Conservation (phyloP, 1,284 basidiomycete genomes). For the Marasmius oreades region DNA sequence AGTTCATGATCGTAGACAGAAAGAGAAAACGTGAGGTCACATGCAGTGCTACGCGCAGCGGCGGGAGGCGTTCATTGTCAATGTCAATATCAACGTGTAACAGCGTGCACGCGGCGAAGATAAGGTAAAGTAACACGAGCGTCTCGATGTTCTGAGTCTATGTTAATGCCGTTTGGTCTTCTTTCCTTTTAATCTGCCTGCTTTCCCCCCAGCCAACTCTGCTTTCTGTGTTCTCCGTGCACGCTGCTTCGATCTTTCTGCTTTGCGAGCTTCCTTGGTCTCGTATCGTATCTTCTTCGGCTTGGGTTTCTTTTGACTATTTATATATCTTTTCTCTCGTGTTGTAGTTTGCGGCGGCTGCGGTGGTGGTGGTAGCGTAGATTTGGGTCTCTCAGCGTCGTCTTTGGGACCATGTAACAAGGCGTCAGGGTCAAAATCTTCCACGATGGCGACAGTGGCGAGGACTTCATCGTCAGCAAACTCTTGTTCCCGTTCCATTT, state of each 20-base stretch:
- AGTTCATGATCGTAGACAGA: constrained; percentile 59
- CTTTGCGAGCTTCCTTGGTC: constrained; percentile 56
- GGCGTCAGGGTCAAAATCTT: constrained; percentile 70
- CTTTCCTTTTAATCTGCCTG: constrained; percentile 31
- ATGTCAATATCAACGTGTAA: too few species aligned
- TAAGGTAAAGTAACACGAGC: too few species aligned
- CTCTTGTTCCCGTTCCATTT: constrained; percentile 43
- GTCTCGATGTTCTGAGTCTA: too few species aligned
- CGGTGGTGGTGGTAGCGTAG: not conserved
- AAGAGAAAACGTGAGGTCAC: not conserved
- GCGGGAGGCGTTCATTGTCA: not conserved
- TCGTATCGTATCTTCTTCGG: constrained; percentile 58
- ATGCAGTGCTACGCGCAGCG: not conserved
- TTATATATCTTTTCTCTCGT: not conserved
- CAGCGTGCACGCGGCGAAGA: too few species aligned
- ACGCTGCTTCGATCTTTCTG: constrained; percentile 53
- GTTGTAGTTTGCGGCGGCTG: constrained; percentile 7
- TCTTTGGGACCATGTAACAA: constrained; percentile 45
- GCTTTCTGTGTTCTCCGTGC: constrained; percentile 65
- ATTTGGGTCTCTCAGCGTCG: not conserved
- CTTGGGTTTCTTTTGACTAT: constrained; percentile 15
- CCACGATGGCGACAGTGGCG: constrained; percentile 80
- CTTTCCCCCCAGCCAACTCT: constrained; percentile 59
- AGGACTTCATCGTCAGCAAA: constrained; percentile 74
- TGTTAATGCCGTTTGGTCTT: constrained; percentile 20